Evolutionary conservation across 2,329 filamentous ascomycete genomes (phyloP).

Genomic region (Penicillium frequentans): DNA sequence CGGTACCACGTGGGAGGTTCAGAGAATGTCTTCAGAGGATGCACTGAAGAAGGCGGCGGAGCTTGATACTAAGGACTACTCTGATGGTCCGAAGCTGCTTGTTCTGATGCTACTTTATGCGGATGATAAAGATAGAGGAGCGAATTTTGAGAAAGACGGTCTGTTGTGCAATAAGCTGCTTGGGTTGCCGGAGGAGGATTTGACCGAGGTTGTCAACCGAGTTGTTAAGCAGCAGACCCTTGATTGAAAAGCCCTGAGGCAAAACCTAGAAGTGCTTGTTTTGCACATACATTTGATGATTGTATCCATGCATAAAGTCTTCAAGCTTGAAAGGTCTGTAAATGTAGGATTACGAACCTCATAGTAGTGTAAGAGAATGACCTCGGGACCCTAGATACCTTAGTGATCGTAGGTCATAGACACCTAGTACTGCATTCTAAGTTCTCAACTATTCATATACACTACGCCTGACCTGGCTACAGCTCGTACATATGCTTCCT

Average conservation of each 20-base stretch:
- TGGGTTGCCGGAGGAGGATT: constrained; percentile 1
- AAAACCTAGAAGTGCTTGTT: too few relatives aligned
- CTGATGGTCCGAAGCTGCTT: constrained; percentile 1
- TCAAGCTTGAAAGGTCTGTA: too few relatives aligned
- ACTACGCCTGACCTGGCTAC: too few relatives aligned
- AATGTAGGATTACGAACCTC: too few relatives aligned
- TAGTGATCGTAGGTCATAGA: too few relatives aligned
- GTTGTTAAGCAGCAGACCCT: not conserved
- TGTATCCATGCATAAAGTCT: too few relatives aligned
- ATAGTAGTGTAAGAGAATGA: too few relatives aligned
- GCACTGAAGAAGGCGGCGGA: constrained; percentile 1
- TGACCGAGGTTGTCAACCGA: constrained; percentile 5
- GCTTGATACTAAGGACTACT: constrained; percentile 1
- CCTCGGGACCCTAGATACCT: too few relatives aligned
- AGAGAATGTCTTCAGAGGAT: constrained; percentile 8
- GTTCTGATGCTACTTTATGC: not conserved
- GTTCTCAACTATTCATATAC: too few relatives aligned
- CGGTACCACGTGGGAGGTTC: constrained; percentile 5
- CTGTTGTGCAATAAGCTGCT: not conserved
- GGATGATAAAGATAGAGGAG: constrained; percentile 3
- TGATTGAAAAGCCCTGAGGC: not conserved
- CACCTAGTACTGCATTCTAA: too few relatives aligned
- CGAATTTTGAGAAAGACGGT: not conserved
- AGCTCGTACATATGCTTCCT: too few relatives aligned
- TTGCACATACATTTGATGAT: too few relatives aligned